Evolutionary conservation across 2,329 filamentous ascomycete genomes (phyloP).

Genomic region (Fusarium virguliforme): DNA sequence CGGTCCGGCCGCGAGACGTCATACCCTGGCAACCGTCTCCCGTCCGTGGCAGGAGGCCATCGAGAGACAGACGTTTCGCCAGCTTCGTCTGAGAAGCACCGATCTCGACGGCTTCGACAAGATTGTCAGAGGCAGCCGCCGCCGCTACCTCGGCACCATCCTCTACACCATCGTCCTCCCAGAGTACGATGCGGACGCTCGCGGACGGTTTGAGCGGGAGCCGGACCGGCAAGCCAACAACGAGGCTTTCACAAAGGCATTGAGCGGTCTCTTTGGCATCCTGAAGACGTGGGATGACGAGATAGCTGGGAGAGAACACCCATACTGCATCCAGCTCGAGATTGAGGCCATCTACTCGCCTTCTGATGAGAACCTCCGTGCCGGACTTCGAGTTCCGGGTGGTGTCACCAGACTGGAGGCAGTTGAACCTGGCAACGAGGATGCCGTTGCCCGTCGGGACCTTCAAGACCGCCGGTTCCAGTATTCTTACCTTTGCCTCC

Average conservation of each 20-base stretch:
- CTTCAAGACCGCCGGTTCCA: conserved; percentile 37
- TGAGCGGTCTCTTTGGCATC: conserved; percentile 39
- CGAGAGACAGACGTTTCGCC: conserved; percentile 42
- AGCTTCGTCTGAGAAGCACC: conserved; percentile 41
- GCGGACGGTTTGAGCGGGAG: conserved; percentile 42
- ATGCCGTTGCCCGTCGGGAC: conserved; percentile 22
- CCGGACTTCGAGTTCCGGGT: conserved; percentile 23
- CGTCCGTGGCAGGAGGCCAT: conserved; percentile 44
- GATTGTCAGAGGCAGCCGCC: conserved; percentile 34
- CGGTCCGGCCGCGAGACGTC: conserved; percentile 26
- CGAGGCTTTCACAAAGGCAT: conserved; percentile 41
- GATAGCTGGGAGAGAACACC: conserved; percentile 21
- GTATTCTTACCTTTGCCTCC: conserved; percentile 34
- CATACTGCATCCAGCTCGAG: conserved; percentile 35
- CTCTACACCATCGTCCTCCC: conserved; percentile 42
- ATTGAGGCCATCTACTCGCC: conserved; percentile 34
- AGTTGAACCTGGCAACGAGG: conserved; percentile 27
- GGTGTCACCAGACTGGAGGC: conserved; percentile 32
- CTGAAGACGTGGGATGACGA: conserved; percentile 40
- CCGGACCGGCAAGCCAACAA: conserved; percentile 42
- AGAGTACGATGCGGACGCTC: conserved; percentile 32
- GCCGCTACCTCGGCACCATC: conserved; percentile 37
- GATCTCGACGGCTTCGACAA: conserved; percentile 39
- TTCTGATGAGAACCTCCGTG: conserved; percentile 25
- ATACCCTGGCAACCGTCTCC: conserved; percentile 43